Evolutionary conservation across 768 basidiomycete species (phyloP).

Genomic region (Lentinula lateritia): DNA sequence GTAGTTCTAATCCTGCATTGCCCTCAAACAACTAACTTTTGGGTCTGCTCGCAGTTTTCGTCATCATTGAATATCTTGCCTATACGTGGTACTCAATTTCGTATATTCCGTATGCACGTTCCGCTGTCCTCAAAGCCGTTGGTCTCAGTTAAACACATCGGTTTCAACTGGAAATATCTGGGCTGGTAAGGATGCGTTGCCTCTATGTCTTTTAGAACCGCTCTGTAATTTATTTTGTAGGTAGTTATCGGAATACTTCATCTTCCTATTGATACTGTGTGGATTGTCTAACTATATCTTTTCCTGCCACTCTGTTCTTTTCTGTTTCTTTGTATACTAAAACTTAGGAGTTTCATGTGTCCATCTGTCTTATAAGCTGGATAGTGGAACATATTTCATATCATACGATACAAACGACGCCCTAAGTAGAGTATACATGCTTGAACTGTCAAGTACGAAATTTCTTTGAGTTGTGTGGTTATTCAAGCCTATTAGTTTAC

Average conservation of each 20-base stretch:
- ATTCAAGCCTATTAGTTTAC: background rate
- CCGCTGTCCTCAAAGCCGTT: conserved; percentile 62
- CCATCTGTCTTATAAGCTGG: too few species aligned
- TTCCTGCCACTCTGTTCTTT: background rate
- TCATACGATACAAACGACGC: background rate
- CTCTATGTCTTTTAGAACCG: too few species aligned
- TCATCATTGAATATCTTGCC: conserved; percentile 86
- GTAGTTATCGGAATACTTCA: background rate
- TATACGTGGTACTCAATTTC: conserved; percentile 86
- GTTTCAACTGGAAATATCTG: background rate
- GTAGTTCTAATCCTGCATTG: background rate
- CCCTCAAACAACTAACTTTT: conserved; percentile 8
- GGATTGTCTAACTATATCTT: background rate
- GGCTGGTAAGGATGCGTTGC: background rate
- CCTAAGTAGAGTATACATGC: background rate
- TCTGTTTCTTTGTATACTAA: background rate
- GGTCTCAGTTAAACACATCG: conserved; percentile 19
- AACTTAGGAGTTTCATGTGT: background rate
- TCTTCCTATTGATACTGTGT: background rate
- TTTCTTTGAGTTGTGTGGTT: background rate
- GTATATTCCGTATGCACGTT: conserved; percentile 89
- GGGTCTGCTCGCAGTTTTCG: conserved; percentile 56
- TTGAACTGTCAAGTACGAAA: too few species aligned
- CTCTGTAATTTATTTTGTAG: too few species aligned
- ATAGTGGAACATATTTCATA: background rate